A percentile compares a stretch with the other conserved stretches of the same genome.
Conservation (phyloP, 1,284 basidiomycete genomes). For the Naganishia albida region DNA sequence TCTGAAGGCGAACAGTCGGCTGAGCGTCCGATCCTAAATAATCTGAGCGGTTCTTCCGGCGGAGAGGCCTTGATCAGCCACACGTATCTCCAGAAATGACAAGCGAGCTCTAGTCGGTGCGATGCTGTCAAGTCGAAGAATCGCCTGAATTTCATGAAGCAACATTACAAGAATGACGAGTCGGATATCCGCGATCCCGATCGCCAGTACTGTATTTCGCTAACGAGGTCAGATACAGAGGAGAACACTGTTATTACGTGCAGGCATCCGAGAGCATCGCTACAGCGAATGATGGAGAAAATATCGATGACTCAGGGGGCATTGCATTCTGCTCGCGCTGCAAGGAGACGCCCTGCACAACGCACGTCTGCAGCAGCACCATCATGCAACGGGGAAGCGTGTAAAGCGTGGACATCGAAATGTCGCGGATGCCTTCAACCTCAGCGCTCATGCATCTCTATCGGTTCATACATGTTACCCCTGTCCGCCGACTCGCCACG, state of each 20-base stretch:
- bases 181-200: constrained; percentile 17
- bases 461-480: not conserved
- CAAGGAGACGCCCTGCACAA: too few species aligned
- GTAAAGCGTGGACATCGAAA: too few species aligned
- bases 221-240: too few species aligned
- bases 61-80: not conserved
- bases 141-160: not conserved
- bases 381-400: too few species aligned
- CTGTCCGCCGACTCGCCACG: not conserved
- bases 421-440: too few species aligned
- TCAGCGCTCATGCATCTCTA: constrained; percentile 8
- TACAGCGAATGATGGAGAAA: too few species aligned
- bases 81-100: not conserved
- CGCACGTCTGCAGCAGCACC: too few species aligned
- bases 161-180: constrained; percentile 17
- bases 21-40: not conserved
- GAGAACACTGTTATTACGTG: too few species aligned
- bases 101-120: not conserved
- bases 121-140: not conserved
- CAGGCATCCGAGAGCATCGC: too few species aligned
- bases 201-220: too few species aligned
- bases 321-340: too few species aligned
- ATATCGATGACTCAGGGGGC: too few species aligned
- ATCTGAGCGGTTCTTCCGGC: not conserved
- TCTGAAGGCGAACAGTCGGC: not conserved